A percentile compares a stretch with the other conserved stretches of the same genome.
These are phyloP conservation scores for Kalmusia sp. DNA, from an alignment of 2,329 filamentous ascomycete species.

Conservation along the genomic window DNA sequence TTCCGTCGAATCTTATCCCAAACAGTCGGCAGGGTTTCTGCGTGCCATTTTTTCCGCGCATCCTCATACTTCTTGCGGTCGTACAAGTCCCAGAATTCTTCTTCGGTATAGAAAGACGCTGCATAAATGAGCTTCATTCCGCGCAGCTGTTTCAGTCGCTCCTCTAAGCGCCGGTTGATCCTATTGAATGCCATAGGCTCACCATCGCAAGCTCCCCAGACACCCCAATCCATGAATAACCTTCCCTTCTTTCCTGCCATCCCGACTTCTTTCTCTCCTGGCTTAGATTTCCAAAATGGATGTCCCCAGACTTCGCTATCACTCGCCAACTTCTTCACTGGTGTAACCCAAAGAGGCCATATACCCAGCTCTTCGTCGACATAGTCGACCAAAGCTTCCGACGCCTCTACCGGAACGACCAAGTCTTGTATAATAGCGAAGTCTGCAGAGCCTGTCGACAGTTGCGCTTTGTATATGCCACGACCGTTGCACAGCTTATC, in stretches of 20 bases:
- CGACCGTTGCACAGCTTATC: constrained; percentile 66
- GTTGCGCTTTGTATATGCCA: constrained; percentile 65
- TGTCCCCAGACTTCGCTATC: constrained; percentile 12
- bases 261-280: not conserved
- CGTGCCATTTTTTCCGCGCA: constrained; percentile 63
- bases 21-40: constrained; percentile 64
- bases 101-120: constrained; percentile 77
- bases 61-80: constrained; percentile 63
- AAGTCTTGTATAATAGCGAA: constrained; percentile 68
- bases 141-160: constrained; percentile 69
- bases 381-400: constrained; percentile 59
- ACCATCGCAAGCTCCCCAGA: constrained; percentile 76
- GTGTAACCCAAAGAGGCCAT: constrained; percentile 65
- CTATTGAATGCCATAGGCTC: constrained; percentile 63
- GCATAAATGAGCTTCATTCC: constrained; percentile 88
- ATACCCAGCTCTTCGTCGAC: constrained; percentile 53
- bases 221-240: constrained; percentile 51
- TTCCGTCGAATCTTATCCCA: constrained; percentile 64
- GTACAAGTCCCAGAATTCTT: constrained; percentile 70
- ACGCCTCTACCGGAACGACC: constrained; percentile 58
- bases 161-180: constrained; percentile 74
- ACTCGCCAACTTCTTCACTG: constrained; percentile 36
- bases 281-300: constrained; percentile 15
- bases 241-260: not conserved
- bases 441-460: constrained; percentile 59